Evolutionary conservation across 1,284 basidiomycete species (phyloP).

Genomic region (Crepidotus sp.): DNA sequence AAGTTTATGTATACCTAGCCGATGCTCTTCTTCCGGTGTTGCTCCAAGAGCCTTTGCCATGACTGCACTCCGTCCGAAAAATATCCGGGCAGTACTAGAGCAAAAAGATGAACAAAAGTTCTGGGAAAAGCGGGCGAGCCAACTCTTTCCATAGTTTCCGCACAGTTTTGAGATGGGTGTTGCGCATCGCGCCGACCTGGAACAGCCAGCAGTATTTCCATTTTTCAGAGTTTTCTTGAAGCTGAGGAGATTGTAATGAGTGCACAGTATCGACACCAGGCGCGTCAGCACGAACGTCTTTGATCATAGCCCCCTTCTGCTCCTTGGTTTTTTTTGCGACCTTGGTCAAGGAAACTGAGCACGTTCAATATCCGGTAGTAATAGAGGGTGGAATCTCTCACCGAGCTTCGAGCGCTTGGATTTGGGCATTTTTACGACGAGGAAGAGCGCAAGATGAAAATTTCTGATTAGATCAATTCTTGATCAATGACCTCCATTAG

Average conservation of each 20-base stretch:
- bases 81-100: conserved; percentile 77
- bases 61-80: conserved; percentile 87
- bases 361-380: conserved; percentile 10
- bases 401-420: conserved; percentile 84
- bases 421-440: conserved; percentile 59
- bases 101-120: conserved; percentile 9
- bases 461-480: neutral
- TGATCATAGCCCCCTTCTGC: conserved; percentile 80
- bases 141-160: conserved; percentile 91
- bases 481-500: conserved; percentile 15
- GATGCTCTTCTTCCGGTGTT: conserved; percentile 81
- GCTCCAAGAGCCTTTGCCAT: conserved; percentile 95
- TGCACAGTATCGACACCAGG: neutral
- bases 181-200: conserved; percentile 91
- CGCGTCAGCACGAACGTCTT: conserved; percentile 49
- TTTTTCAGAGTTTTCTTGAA: conserved; percentile 73
- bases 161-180: conserved; percentile 90
- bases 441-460: neutral
- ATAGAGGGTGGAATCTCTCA: conserved; percentile 20
- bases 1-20: conserved; percentile 71
- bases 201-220: conserved; percentile 96
- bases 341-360: conserved; percentile 66
- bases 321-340: conserved; percentile 74
- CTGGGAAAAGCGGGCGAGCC: conserved; percentile 24
- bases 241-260: conserved; percentile 31